Evolutionary conservation across 257 asterid species (phyloP), one percentile per base, ranked within the genome.

Genomic region (Solanum bulbocastanum): DNA sequence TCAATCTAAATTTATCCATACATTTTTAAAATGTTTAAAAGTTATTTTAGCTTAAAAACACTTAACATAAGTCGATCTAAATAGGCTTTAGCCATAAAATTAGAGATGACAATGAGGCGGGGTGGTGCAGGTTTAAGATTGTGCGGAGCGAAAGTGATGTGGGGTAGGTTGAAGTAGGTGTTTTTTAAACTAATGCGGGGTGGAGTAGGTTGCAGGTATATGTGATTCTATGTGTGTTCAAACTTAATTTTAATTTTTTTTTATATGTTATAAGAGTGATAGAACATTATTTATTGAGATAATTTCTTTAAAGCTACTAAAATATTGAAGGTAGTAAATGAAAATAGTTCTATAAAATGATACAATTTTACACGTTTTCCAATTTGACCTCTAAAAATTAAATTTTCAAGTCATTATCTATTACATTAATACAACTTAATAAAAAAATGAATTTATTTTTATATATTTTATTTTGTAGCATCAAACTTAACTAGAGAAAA

Each of bases 1-100:
- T 2, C 35, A 65, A 65, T 65, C 11, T 6, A 56, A 56, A 56
- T 56, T 20, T 20, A 18, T 0, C 5, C 11, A 56, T 18, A 56
- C 4, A 18, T 18, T 18, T 56, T 1, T 0, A 20, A 56, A 0
- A 56, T 18, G 2, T 52, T 20, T 7, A 56, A 56, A 52, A 20
- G 25, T 20, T 20, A 20, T 56, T 18, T 20, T 56, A 1, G 5
- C 2, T 56, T 1, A 20, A 20, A 56, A 20, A 0, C 25, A 20
- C 11, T 20, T 56, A 6, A 56, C 1, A 56, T 56, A 20, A 56
- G 5, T 56, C 1, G 0, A 56, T 56, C 0, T 2, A 56, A 56
- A 56, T 56, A 20, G 0, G 0, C 2, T 7, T 0, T 56, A 18
- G 2, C 10, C 62, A 52, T 52, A 18, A 52, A 52, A 52, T 52